These are phyloP conservation scores for Naganishia liquefaciens DNA, from an alignment of 1,284 basidiomycete genomes.

Conservation along the genomic window DNA sequence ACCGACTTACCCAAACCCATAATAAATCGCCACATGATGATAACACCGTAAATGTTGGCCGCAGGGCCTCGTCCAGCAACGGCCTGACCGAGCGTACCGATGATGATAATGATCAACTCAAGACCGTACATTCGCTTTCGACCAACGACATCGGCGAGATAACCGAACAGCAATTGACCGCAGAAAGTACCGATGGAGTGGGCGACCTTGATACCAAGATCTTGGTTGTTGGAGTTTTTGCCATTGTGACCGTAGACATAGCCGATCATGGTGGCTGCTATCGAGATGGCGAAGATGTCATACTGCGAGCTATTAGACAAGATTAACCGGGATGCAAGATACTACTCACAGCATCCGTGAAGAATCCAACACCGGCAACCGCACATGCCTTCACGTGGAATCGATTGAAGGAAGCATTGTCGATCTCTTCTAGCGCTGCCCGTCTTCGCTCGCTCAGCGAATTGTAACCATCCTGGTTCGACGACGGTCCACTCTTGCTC, in stretches of 20 bases:
- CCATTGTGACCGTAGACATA: conserved; percentile 65
- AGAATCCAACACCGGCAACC: conserved; percentile 55
- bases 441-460: conserved; percentile 57
- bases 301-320: conserved; percentile 35
- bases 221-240: conserved; percentile 60
- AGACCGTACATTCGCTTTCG: conserved; percentile 57
- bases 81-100: conserved; percentile 57
- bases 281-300: conserved; percentile 64
- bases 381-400: conserved; percentile 56
- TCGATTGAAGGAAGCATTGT: conserved; percentile 69
- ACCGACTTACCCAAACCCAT: conserved; percentile 64
- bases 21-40: conserved; percentile 66
- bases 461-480: conserved; percentile 7
- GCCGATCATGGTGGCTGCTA: conserved; percentile 72
- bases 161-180: conserved; percentile 57
- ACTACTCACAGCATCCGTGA: conserved; percentile 42
- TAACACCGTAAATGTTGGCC: conserved; percentile 68
- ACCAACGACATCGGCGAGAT: conserved; percentile 54
- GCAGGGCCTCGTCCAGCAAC: conserved; percentile 62
- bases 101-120: conserved; percentile 54
- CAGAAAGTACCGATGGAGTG: conserved; percentile 58
- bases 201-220: conserved; percentile 69
- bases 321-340: neutral
- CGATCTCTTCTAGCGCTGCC: conserved; percentile 72
- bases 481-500: neutral